These are phyloP conservation scores for Psilocybe sp. DNA, from an alignment of 768 basidiomycete species.

Conservation along the genomic window DNA sequence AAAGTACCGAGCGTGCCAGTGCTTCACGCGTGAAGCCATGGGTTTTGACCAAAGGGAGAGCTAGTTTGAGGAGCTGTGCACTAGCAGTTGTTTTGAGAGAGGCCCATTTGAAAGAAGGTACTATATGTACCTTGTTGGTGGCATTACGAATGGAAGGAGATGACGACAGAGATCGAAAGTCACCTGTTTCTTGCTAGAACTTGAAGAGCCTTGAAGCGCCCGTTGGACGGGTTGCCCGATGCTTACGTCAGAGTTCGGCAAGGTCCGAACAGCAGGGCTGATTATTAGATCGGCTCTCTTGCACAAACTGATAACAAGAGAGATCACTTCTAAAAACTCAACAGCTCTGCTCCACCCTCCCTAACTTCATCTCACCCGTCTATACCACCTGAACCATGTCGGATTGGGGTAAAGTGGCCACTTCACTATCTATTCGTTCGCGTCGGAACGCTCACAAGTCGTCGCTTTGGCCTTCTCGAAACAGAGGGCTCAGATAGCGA, in stretches of 20 bases:
- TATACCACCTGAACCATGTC: conserved; percentile 10
- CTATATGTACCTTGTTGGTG: too few relatives aligned
- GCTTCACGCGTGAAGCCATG: conserved; percentile 77
- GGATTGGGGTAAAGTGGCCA: conserved; percentile 17
- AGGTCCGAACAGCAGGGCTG: too few relatives aligned
- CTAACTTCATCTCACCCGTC: neutral
- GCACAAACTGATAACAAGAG: too few relatives aligned
- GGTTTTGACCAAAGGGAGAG: conserved; percentile 59
- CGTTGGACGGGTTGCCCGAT: too few relatives aligned
- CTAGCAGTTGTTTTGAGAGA: conserved; percentile 13
- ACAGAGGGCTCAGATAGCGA: conserved; percentile 41
- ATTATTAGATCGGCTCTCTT: too few relatives aligned
- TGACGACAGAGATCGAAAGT: too few relatives aligned
- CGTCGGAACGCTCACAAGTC: conserved; percentile 7
- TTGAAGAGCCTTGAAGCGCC: too few relatives aligned
- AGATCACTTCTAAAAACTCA: neutral
- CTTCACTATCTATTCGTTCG: conserved; percentile 2
- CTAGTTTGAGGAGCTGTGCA: conserved; percentile 50
- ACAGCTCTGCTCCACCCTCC: neutral
- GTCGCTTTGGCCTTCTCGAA: conserved; percentile 1
- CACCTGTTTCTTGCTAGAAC: too few relatives aligned
- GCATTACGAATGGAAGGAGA: too few relatives aligned
- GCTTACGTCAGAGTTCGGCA: too few relatives aligned
- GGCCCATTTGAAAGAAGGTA: too few relatives aligned
- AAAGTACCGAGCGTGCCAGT: conserved; percentile 61